A percentile compares a stretch with the other conserved stretches of the same genome.
These are phyloP conservation scores for Iberis pinnata DNA, from an alignment of 345 rosid genomes.

Conservation along the genomic window DNA sequence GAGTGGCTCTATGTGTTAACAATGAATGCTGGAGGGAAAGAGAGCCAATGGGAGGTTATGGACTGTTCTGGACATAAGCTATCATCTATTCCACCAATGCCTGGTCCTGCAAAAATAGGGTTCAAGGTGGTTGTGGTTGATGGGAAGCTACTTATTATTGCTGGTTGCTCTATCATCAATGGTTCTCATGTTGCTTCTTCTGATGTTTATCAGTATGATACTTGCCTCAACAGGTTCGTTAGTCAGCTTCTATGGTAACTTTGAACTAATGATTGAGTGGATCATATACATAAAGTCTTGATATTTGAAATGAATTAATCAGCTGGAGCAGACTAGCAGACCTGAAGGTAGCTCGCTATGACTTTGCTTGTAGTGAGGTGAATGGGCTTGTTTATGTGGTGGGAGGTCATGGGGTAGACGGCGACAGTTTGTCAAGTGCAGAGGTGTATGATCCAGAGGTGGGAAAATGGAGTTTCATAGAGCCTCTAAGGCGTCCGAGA, in stretches of 20 bases:
- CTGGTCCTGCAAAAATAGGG: constrained; percentile 57
- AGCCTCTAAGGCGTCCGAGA: constrained; percentile 73
- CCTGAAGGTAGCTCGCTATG: constrained; percentile 69
- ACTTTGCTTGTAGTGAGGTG: constrained; percentile 87
- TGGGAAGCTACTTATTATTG: constrained; percentile 76
- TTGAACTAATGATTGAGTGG: not conserved
- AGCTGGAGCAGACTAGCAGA: constrained; percentile 79
- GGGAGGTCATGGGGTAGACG: constrained; percentile 73
- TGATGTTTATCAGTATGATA: constrained; percentile 70
- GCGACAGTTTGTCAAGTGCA: constrained; percentile 61
- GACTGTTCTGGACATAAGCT: constrained; percentile 53
- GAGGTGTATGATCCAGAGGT: constrained; percentile 71
- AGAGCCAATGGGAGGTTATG: constrained; percentile 81
- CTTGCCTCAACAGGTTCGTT: constrained; percentile 79
- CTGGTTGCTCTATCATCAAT: constrained; percentile 48
- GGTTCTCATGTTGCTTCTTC: constrained; percentile 50
- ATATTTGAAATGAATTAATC: constrained; percentile 18
- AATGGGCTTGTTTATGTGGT: constrained; percentile 73
- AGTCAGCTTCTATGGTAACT: constrained; percentile 1
- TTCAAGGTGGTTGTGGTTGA: constrained; percentile 62
- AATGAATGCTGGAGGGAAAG: constrained; percentile 52
- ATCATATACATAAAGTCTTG: not conserved
- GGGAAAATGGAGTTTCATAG: constrained; percentile 52
- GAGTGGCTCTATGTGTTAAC: constrained; percentile 79
- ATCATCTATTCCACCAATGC: constrained; percentile 66